These are phyloP conservation scores for Yamadazyma triangularis DNA, from an alignment of 1,139 yeast genomes.

Conservation along the genomic window DNA sequence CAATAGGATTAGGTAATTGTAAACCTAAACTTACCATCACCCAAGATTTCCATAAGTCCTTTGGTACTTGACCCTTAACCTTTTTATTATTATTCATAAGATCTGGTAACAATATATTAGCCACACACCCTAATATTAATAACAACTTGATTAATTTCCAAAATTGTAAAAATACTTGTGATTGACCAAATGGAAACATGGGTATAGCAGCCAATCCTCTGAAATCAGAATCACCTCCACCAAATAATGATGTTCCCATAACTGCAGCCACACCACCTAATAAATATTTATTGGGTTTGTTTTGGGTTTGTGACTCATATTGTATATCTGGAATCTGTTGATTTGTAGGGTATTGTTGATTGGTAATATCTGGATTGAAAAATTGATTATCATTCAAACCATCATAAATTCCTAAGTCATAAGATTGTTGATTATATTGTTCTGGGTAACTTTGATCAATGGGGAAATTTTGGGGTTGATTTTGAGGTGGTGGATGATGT, in stretches of 20 bases:
- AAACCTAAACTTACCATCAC: conserved; percentile 26
- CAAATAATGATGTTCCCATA: conserved; percentile 42
- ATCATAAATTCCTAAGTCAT: conserved; percentile 2
- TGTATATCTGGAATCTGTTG: conserved; percentile 14
- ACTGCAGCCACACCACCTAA: conserved; percentile 57
- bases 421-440: background rate
- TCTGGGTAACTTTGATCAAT: background rate
- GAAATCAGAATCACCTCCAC: conserved; percentile 33
- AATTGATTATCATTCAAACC: background rate
- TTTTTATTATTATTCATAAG: conserved; percentile 7
- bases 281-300: conserved; percentile 30
- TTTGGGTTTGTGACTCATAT: conserved; percentile 17
- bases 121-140: conserved; percentile 24
- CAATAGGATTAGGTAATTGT: conserved; percentile 22
- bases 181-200: conserved; percentile 25
- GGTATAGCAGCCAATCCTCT: conserved; percentile 39
- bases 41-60: conserved; percentile 16
- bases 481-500: conserved; percentile 2
- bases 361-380: conserved; percentile 6
- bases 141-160: conserved; percentile 24
- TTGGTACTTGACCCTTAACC: conserved; percentile 1
- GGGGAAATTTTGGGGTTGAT: background rate
- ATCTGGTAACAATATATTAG: conserved; percentile 21
- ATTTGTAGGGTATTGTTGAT: conserved; percentile 23
- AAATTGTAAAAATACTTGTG: conserved; percentile 21